Conservation (phyloP, 2,329 filamentous ascomycete species). For the Gaeumannomyces tritici region DNA sequence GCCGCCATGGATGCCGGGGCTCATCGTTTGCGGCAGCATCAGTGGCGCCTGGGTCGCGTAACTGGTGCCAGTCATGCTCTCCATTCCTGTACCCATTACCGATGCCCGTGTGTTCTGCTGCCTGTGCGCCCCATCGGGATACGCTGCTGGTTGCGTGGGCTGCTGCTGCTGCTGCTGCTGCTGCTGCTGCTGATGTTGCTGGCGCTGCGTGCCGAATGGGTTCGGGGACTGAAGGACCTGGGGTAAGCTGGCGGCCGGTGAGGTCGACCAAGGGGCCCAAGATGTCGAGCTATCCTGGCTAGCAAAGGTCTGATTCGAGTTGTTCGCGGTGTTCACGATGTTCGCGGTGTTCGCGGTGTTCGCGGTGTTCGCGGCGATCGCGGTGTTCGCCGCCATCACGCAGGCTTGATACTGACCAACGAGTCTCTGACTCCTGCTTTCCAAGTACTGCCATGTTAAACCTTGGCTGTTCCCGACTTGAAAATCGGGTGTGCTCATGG, state of each 20-base stretch:
- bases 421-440: not conserved
- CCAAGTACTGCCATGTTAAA: not conserved
- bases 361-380: not conserved
- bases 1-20: too few relatives aligned
- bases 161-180: not conserved
- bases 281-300: not conserved
- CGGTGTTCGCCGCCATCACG: not conserved
- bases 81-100: too few relatives aligned
- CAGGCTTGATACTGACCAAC: not conserved
- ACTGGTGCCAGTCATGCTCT: too few relatives aligned
- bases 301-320: slow-evolving; percentile 2
- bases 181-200: not conserved
- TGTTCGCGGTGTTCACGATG: too few relatives aligned
- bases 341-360: slow-evolving; percentile 4
- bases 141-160: not conserved
- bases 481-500: not conserved
- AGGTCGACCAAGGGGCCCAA: not conserved
- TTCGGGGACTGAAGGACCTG: not conserved
- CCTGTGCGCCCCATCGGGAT: not conserved
- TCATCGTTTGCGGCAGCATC: not conserved
- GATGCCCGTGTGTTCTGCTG: not conserved
- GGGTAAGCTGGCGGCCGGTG: too few relatives aligned
- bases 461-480: not conserved
- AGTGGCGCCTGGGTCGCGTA: not conserved
- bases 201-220: not conserved